A percentile compares a stretch with the other conserved stretches of the same genome.
These are phyloP conservation scores for Juglanconis oblonga DNA, from an alignment of 2,329 filamentous ascomycete species.

Conservation along the genomic window DNA sequence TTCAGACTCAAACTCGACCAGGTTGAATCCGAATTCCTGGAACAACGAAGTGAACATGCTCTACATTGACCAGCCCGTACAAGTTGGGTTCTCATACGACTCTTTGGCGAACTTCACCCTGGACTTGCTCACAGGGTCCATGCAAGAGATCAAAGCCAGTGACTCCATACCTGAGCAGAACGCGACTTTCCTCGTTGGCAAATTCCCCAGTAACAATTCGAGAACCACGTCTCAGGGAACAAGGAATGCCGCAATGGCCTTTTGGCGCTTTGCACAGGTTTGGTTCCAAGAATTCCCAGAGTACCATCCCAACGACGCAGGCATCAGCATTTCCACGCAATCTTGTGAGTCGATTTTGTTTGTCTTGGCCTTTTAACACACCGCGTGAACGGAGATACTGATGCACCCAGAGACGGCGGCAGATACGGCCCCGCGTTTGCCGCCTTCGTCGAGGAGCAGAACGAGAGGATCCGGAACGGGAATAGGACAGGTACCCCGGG, in stretches of 20 bases:
- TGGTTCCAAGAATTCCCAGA: conserved; percentile 54
- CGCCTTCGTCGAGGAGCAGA: conserved; percentile 10
- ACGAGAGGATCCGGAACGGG: conserved; percentile 6
- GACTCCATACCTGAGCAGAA: conserved; percentile 2
- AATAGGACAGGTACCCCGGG: background rate
- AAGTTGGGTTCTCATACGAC: conserved; percentile 28
- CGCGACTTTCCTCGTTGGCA: conserved; percentile 23
- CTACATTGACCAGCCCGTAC: conserved; percentile 58
- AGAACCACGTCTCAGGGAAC: conserved; percentile 40
- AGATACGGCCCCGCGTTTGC: conserved; percentile 39
- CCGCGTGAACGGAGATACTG: background rate
- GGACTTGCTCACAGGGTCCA: background rate
- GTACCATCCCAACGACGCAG: conserved; percentile 41
- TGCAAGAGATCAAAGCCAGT: conserved; percentile 6
- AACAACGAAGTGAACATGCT: conserved; percentile 61
- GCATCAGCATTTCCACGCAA: conserved; percentile 23
- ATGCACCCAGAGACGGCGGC: conserved; percentile 26
- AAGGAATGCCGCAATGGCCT: conserved; percentile 38
- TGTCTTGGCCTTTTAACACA: background rate
- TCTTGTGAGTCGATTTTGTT: background rate
- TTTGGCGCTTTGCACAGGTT: conserved; percentile 54
- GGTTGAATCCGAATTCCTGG: conserved; percentile 56
- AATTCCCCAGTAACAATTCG: conserved; percentile 46
- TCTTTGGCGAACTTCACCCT: conserved; percentile 22
- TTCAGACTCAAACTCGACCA: conserved; percentile 44